phyloP scores from a whole-genome alignment of 805 yeast species.

The Yamadazyma akitaensis region DNA sequence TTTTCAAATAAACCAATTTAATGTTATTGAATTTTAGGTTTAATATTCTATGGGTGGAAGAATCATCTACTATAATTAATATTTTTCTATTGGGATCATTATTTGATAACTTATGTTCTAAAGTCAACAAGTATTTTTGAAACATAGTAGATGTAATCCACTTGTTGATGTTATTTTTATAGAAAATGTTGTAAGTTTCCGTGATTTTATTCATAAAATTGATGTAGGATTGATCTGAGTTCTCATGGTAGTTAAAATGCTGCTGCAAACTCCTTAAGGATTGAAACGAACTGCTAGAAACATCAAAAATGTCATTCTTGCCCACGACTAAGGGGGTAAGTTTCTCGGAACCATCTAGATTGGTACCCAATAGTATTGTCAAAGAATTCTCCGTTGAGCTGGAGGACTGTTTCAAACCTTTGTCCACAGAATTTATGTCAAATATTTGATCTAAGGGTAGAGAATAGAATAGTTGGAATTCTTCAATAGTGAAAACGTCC shows the following conservation, averaged over 20 bases:
- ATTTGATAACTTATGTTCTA: slow-evolving; percentile 55
- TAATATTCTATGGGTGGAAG: slow-evolving; percentile 57
- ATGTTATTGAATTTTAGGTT: slow-evolving; percentile 37
- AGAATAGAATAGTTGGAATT: slow-evolving; percentile 56
- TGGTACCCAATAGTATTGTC: slow-evolving; percentile 61
- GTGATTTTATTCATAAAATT: slow-evolving; percentile 41
- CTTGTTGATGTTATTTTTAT: slow-evolving; percentile 57
- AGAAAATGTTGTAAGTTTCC: slow-evolving; percentile 48
- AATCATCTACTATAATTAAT: slow-evolving; percentile 55
- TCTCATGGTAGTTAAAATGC: slow-evolving; percentile 1
- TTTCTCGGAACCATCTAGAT: slow-evolving; percentile 62
- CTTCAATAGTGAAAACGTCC: slow-evolving; percentile 59
- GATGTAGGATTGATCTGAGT: not conserved
- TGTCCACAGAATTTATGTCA: slow-evolving; percentile 42
- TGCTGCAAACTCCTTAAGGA: slow-evolving; percentile 11
- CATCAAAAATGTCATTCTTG: slow-evolving; percentile 46
- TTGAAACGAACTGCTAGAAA: slow-evolving; percentile 18
- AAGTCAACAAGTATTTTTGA: slow-evolving; percentile 56
- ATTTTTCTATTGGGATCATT: slow-evolving; percentile 46
- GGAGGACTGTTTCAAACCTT: slow-evolving; percentile 37
- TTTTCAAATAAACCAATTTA: slow-evolving; percentile 34
- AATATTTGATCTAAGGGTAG: slow-evolving; percentile 59
- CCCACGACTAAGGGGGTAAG: slow-evolving; percentile 60
- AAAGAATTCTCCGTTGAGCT: slow-evolving; percentile 39
- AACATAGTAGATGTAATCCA: slow-evolving; percentile 64